These are phyloP conservation scores for Macrophomina tecta DNA, from an alignment of 2,329 filamentous ascomycete species.

Conservation along the genomic window DNA sequence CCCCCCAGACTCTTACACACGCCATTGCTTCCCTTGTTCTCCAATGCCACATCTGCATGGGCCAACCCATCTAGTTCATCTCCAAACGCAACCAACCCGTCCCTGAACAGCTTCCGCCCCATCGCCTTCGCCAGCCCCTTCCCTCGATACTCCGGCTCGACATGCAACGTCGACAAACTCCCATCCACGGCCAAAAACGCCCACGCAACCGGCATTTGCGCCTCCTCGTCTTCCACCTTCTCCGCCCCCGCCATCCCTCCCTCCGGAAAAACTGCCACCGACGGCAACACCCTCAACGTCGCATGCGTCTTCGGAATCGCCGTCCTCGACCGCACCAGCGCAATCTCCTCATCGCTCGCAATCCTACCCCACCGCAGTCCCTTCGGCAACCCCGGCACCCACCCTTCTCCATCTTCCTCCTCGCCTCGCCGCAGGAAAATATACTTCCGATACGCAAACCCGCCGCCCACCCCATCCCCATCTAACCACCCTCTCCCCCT, in stretches of 20 bases:
- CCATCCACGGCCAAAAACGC: conserved; percentile 68
- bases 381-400: conserved; percentile 54
- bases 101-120: conserved; percentile 62
- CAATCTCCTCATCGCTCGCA: conserved; percentile 57
- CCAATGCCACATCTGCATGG: conserved; percentile 65
- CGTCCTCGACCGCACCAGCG: conserved; percentile 60
- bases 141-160: conserved; percentile 64
- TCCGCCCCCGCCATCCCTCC: conserved; percentile 29
- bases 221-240: not conserved
- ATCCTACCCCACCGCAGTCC: conserved; percentile 64
- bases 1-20: conserved; percentile 69
- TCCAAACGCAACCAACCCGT: conserved; percentile 39
- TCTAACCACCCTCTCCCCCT: conserved; percentile 35
- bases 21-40: conserved; percentile 65
- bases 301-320: conserved; percentile 61
- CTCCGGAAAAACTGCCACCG: conserved; percentile 45
- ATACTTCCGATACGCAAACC: conserved; percentile 59
- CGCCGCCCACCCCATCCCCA: conserved; percentile 39
- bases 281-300: conserved; percentile 50
- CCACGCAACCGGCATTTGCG: conserved; percentile 63
- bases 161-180: conserved; percentile 66
- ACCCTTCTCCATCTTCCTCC: conserved; percentile 33
- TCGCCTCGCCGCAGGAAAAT: conserved; percentile 50
- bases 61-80: conserved; percentile 8
- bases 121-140: conserved; percentile 68